Evolutionary conservation across 176 grass and related monocot species (phyloP), one percentile per base, ranked within the genome.

Genomic region (Oryza officinalis): DNA sequence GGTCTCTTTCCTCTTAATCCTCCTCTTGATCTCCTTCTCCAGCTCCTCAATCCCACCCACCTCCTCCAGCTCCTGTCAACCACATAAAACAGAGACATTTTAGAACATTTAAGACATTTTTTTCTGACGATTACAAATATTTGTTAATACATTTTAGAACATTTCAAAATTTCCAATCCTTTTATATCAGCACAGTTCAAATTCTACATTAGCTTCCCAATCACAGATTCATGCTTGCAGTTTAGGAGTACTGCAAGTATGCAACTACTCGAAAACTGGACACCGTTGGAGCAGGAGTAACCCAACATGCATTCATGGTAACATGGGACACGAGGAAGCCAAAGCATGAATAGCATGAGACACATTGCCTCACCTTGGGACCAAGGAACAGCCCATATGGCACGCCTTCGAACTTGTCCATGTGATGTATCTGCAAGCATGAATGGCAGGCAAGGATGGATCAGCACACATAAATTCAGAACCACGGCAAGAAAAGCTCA

Each of bases 321-420:
- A 15, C 2, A 61, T 61, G 25, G 25, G 6, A 18, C 38, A 28
- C 14, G 2, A 47, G 70, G 70, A 45, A 45, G 40, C 20, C 20
- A 72, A 72, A 72, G 35, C 20, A 8, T 26, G 23, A 2, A 2
- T 6, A 44, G 2, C 13, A 26, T 45, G 40, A 10, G 11, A 41
- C 31, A 0, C 35, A 27, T 10, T 44, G 6, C 76, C 86, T 70
- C 17, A 98, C 96, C 96, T 98, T 98, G 27, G 96, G 96, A 2
- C 96, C 96, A 37, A 98, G 72, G 75, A 98, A 98, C 13, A 98
- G 85, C 28, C 96, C 96, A 27, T 91, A 98, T 8, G 96, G 96
- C 85, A 98, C 96, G 31, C 96, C 93, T 0, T 86, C 77, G 73
- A 95, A 98, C 83, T 95, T 98, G 76, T 95, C 91, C 91, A 84